Evolutionary conservation across 2,329 filamentous ascomycete species (phyloP).

Genomic region (Botrytis deweyae): DNA sequence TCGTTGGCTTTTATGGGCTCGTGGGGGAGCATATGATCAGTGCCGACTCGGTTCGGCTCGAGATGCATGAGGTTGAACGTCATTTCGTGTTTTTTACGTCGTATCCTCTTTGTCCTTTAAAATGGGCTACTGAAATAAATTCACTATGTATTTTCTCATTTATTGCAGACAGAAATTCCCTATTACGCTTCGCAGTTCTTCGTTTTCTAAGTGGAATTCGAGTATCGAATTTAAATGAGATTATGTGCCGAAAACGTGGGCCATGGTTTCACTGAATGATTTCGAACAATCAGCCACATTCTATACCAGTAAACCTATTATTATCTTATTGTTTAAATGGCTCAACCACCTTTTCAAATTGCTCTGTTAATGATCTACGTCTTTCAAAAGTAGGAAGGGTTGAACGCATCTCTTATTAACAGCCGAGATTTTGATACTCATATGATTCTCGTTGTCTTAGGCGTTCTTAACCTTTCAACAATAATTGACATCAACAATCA

Average conservation of each 20-base stretch:
- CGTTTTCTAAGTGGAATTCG: neutral
- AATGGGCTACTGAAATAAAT: neutral
- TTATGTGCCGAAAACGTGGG: neutral
- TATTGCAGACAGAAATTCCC: too few relatives aligned
- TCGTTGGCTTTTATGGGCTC: neutral
- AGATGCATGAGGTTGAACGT: neutral
- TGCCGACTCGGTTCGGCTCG: slow-evolving; percentile 7
- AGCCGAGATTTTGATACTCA: neutral
- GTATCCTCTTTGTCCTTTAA: neutral
- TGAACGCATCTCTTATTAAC: neutral
- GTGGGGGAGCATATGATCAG: slow-evolving; percentile 8
- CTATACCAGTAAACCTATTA: neutral
- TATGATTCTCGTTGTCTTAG: neutral
- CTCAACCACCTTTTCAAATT: neutral
- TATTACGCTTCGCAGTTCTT: neutral
- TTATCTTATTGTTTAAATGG: neutral
- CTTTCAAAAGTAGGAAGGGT: neutral
- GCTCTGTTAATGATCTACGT: neutral
- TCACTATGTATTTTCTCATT: neutral
- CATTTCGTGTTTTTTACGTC: neutral
- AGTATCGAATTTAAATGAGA: neutral
- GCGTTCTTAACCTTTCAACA: neutral
- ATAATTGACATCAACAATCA: neutral
- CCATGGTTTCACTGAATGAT: neutral
- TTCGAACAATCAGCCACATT: neutral